phyloP scores from a whole-genome alignment of 192 early-diverging fungal species.

The Coemansia sp. region DNA sequence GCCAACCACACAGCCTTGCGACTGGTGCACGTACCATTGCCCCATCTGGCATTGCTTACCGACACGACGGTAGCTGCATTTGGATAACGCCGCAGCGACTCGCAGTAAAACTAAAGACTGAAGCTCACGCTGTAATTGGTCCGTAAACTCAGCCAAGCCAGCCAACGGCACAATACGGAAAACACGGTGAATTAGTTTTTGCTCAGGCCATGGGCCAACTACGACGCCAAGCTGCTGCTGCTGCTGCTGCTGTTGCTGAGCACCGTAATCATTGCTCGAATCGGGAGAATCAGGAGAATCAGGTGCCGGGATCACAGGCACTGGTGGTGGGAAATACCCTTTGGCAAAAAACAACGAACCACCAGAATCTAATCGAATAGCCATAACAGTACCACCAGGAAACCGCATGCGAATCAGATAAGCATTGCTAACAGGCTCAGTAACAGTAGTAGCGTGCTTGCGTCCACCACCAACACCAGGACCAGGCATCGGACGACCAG shows the following conservation, averaged over 20 bases:
- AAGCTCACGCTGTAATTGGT: slow-evolving; percentile 48
- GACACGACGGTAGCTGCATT: slow-evolving; percentile 11
- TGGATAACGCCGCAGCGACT: slow-evolving; percentile 36
- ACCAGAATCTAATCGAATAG: slow-evolving; percentile 23
- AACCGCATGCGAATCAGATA: slow-evolving; percentile 45
- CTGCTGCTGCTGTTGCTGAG: background rate
- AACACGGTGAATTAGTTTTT: slow-evolving; percentile 37
- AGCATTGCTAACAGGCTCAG: slow-evolving; percentile 9
- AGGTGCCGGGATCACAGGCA: background rate
- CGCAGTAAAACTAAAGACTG: slow-evolving; percentile 44
- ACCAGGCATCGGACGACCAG: background rate
- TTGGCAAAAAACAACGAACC: slow-evolving; percentile 40
- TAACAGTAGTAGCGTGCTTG: background rate
- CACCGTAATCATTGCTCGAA: no score
- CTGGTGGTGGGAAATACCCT: slow-evolving; percentile 39
- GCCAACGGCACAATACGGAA: slow-evolving; percentile 48
- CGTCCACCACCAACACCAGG: background rate
- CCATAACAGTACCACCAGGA: slow-evolving; percentile 50
- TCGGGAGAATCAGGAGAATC: background rate
- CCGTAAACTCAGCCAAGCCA: slow-evolving; percentile 32
- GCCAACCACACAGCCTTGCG: slow-evolving; percentile 51
- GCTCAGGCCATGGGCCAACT: slow-evolving; percentile 13
- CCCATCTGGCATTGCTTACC: slow-evolving; percentile 40
- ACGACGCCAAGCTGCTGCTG: background rate
- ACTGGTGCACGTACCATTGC: slow-evolving; percentile 53